A percentile compares a stretch with the other conserved stretches of the same genome.
phyloP scores from a whole-genome alignment of 2,329 filamentous ascomycete genomes.

The Lithohypha guttulata region DNA sequence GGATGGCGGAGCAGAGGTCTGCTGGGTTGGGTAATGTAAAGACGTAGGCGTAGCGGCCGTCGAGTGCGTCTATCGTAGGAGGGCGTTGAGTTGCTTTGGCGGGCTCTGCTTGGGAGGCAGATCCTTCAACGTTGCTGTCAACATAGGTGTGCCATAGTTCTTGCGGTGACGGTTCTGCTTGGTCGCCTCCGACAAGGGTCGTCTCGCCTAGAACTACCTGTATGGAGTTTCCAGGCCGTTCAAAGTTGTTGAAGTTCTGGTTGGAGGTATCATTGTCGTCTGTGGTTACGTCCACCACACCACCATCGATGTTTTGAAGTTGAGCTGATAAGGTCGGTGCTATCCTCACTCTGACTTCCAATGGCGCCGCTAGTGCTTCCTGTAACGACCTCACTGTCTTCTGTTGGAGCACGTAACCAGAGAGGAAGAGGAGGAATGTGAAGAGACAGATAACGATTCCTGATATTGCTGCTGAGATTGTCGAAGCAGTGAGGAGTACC shows the following conservation, averaged over 20 bases:
- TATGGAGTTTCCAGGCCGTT: background rate
- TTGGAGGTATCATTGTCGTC: constrained; percentile 8
- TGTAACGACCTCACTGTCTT: constrained; percentile 70
- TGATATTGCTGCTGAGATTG: constrained; percentile 34
- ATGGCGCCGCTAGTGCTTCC: constrained; percentile 52
- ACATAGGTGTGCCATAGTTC: constrained; percentile 4
- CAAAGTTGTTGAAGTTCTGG: background rate
- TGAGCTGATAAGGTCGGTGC: constrained; percentile 22
- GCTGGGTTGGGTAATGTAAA: constrained; percentile 34
- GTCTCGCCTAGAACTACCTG: background rate
- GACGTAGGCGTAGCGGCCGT: constrained; percentile 25
- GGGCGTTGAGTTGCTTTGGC: background rate
- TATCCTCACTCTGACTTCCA: constrained; percentile 18
- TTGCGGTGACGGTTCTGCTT: background rate
- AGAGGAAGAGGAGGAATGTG: constrained; percentile 73
- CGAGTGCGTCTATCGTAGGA: background rate
- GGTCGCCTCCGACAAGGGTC: background rate
- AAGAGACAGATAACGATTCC: constrained; percentile 55
- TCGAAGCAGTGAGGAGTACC: constrained; percentile 37
- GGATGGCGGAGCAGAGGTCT: constrained; percentile 35
- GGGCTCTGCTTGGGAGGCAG: background rate
- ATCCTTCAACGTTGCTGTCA: no score
- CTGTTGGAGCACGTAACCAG: constrained; percentile 80
- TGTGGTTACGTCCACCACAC: constrained; percentile 6
- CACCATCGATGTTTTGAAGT: constrained; percentile 16